Evolutionary conservation across 352 stramenopile genomes (phyloP).

Genomic region (Globisporangium nagaii): DNA sequence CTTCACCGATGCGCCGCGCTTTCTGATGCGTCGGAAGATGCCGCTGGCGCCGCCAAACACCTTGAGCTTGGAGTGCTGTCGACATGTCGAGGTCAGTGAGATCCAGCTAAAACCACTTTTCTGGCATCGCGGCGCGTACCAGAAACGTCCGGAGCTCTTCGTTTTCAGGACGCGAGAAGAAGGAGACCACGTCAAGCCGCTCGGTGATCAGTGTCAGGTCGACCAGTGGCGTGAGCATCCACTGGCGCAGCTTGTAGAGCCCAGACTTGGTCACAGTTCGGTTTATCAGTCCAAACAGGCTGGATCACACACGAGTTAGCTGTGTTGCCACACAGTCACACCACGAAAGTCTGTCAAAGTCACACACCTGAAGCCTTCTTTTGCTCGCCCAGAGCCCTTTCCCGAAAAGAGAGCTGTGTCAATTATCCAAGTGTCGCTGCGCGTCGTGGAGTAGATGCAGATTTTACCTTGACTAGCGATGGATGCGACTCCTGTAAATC

Average conservation of each 20-base stretch:
- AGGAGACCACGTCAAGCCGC: conserved; percentile 51
- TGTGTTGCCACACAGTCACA: too few species aligned
- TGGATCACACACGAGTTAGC: conserved; percentile 20
- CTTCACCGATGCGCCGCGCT: conserved; percentile 47
- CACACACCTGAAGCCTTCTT: conserved; percentile 79
- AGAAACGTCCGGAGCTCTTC: conserved; percentile 55
- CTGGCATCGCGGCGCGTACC: conserved; percentile 19
- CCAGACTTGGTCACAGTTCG: conserved; percentile 71
- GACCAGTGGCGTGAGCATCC: conserved; percentile 76
- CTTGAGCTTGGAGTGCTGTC: conserved; percentile 51
- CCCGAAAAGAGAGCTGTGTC: neutral
- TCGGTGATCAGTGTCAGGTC: conserved; percentile 38
- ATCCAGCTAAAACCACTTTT: neutral
- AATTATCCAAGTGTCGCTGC: neutral
- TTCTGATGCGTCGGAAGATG: conserved; percentile 60
- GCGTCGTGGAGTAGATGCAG: too few species aligned
- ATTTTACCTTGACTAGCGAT: conserved; percentile 62
- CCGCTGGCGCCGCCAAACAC: conserved; percentile 56
- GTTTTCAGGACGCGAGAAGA: conserved; percentile 42
- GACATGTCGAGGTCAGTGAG: conserved; percentile 3
- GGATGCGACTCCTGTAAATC: conserved; percentile 64
- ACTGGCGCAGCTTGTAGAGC: conserved; percentile 49
- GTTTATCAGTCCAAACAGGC: conserved; percentile 77
- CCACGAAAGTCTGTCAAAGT: too few species aligned
- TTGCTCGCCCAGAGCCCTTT: conserved; percentile 61